Evolutionary conservation across 2,329 filamentous ascomycete species (phyloP).

Genomic region (Bipolaris gigantea): DNA sequence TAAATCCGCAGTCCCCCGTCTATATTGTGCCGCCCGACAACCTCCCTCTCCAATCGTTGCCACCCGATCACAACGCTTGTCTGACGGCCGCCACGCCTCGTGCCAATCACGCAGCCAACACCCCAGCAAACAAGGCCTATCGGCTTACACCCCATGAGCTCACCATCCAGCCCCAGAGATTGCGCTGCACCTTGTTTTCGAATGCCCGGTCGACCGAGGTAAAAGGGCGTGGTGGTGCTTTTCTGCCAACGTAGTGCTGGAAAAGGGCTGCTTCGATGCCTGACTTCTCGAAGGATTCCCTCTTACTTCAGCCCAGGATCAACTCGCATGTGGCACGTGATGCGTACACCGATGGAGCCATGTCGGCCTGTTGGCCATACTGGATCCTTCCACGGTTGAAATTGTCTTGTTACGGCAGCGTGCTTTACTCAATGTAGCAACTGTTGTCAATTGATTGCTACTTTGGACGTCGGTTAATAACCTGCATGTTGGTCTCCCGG

Average conservation of each 20-base stretch:
- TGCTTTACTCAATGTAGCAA: neutral
- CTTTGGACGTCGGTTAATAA: conserved; percentile 7
- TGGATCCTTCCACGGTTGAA: conserved; percentile 9
- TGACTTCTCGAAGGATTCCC: conserved; percentile 14
- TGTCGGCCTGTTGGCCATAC: conserved; percentile 15
- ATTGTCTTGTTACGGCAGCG: conserved; percentile 7
- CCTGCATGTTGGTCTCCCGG: conserved; percentile 1
- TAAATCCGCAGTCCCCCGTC: conserved; percentile 26
- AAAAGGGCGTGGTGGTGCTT: neutral
- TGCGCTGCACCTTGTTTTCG: neutral
- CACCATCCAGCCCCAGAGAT: neutral
- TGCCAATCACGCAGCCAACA: neutral
- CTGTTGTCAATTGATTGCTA: conserved; percentile 11
- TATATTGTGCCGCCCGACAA: conserved; percentile 30
- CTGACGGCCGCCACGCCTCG: neutral
- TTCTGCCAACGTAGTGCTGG: neutral
- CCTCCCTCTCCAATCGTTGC: conserved; percentile 2
- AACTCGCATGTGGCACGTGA: conserved; percentile 31
- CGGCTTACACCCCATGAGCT: conserved; percentile 1
- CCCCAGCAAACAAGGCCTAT: neutral
- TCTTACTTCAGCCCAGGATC: conserved; percentile 16
- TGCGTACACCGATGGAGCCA: conserved; percentile 32
- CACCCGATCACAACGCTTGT: conserved; percentile 6
- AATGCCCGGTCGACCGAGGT: neutral
- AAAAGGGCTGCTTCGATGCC: conserved; percentile 2